A percentile compares a stretch with the other conserved stretches of the same genome.
These are phyloP conservation scores for Tricholoma sp. DNA, from an alignment of 768 basidiomycete species.

Conservation along the genomic window DNA sequence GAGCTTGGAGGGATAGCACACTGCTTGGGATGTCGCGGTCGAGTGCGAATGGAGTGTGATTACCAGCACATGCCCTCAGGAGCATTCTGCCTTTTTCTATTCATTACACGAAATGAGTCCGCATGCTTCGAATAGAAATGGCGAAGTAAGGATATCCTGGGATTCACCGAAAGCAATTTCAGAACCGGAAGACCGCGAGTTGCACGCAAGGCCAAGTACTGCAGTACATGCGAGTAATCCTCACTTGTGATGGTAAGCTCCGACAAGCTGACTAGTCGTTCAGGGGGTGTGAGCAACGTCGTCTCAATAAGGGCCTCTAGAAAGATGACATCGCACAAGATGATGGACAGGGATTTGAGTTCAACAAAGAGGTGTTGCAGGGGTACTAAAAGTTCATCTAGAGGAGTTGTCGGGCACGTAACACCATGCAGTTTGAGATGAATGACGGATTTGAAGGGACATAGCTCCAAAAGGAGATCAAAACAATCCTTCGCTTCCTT, in stretches of 20 bases:
- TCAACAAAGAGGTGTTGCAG: slow-evolving; percentile 8
- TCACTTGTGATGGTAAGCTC: slow-evolving; percentile 12
- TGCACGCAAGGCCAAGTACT: slow-evolving; percentile 9
- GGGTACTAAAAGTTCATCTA: slow-evolving; percentile 5
- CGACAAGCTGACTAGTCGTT: slow-evolving; percentile 5
- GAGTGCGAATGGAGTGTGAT: too few species aligned
- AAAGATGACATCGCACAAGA: slow-evolving; percentile 11
- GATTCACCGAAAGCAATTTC: slow-evolving; percentile 10
- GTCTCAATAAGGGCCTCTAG: slow-evolving; percentile 8
- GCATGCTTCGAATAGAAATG: slow-evolving; percentile 8
- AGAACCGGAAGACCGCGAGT: slow-evolving; percentile 9
- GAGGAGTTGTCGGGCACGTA: slow-evolving; percentile 10
- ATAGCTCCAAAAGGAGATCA: slow-evolving; percentile 5
- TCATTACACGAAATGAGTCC: slow-evolving; percentile 4
- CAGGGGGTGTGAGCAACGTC: slow-evolving; percentile 1
- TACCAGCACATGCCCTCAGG: neutral
- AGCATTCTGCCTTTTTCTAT: neutral
- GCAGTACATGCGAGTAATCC: slow-evolving; percentile 8
- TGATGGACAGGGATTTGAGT: slow-evolving; percentile 7
- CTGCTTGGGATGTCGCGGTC: too few species aligned
- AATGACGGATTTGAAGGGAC: slow-evolving; percentile 6
- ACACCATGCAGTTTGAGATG: slow-evolving; percentile 13
- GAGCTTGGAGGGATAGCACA: too few species aligned
- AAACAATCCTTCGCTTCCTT: slow-evolving; percentile 7
- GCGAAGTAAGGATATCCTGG: slow-evolving; percentile 10